Conservation (phyloP, 2,329 filamentous ascomycete genomes). For the Metarhizium anisopliae region DNA sequence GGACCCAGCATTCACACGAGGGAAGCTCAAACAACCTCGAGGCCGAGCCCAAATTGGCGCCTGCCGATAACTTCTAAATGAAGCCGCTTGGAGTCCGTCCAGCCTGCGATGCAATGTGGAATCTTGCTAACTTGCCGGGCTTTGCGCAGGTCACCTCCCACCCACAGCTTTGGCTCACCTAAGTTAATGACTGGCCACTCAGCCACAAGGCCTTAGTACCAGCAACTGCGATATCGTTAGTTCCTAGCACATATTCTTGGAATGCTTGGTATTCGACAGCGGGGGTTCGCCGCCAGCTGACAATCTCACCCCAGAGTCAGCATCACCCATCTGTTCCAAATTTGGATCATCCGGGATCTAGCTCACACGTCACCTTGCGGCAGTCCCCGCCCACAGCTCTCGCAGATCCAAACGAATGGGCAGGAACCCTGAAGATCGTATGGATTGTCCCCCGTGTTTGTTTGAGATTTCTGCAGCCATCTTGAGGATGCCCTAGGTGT, state of each 20-base stretch:
- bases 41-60: too few relatives aligned
- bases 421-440: neutral
- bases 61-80: too few relatives aligned
- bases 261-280: neutral
- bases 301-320: neutral
- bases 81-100: neutral
- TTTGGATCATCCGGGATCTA: neutral
- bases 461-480: neutral
- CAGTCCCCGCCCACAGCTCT: neutral
- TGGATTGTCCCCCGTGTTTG: neutral
- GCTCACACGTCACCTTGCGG: neutral
- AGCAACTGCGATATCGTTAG: too few relatives aligned
- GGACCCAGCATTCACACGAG: neutral
- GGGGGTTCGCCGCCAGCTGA: conserved; percentile 3
- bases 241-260: too few relatives aligned
- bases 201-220: too few relatives aligned
- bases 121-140: neutral
- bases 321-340: neutral
- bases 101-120: neutral
- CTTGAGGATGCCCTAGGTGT: neutral
- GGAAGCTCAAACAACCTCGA: neutral
- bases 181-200: too few relatives aligned
- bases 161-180: too few relatives aligned
- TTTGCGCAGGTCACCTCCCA: too few relatives aligned
- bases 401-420: neutral